Percentiles rank a stretch among this genome's conserved stretches.
These are phyloP conservation scores for Populus deltoides DNA, from an alignment of 345 rosid species.

Conservation along the genomic window DNA sequence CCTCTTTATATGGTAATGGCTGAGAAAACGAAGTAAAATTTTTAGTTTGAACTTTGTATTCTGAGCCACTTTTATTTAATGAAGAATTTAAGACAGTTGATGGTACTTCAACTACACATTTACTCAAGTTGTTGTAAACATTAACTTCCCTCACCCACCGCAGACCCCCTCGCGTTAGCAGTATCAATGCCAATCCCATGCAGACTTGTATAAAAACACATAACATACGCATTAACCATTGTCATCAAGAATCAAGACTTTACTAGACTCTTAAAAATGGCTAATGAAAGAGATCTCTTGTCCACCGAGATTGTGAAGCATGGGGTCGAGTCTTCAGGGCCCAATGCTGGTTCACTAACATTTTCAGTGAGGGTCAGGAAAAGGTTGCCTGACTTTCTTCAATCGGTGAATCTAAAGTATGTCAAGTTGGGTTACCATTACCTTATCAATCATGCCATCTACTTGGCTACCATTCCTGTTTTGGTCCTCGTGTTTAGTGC, in stretches of 20 bases:
- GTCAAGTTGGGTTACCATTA: slow-evolving; percentile 93
- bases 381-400: slow-evolving; percentile 88
- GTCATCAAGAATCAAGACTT: slow-evolving; percentile 14
- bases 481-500: slow-evolving; percentile 78
- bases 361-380: slow-evolving; percentile 92
- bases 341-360: slow-evolving; percentile 77
- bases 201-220: slow-evolving; percentile 15
- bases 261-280: slow-evolving; percentile 21
- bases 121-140: slow-evolving; percentile 49
- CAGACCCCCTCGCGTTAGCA: neutral
- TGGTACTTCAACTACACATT: slow-evolving; percentile 51
- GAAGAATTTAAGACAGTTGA: slow-evolving; percentile 45
- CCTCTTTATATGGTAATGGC: neutral
- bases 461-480: slow-evolving; percentile 85
- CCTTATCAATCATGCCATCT: slow-evolving; percentile 88
- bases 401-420: slow-evolving; percentile 89
- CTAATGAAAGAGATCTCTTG: slow-evolving; percentile 66
- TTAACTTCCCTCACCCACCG: slow-evolving; percentile 55
- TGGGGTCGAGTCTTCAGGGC: slow-evolving; percentile 84
- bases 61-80: slow-evolving; percentile 20
- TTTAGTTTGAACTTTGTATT: neutral
- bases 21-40: neutral
- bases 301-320: slow-evolving; percentile 93
- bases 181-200: neutral
- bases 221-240: neutral